These are phyloP conservation scores for Glycine tomentella DNA, from an alignment of 306 rosid genomes.

Conservation along the genomic window DNA sequence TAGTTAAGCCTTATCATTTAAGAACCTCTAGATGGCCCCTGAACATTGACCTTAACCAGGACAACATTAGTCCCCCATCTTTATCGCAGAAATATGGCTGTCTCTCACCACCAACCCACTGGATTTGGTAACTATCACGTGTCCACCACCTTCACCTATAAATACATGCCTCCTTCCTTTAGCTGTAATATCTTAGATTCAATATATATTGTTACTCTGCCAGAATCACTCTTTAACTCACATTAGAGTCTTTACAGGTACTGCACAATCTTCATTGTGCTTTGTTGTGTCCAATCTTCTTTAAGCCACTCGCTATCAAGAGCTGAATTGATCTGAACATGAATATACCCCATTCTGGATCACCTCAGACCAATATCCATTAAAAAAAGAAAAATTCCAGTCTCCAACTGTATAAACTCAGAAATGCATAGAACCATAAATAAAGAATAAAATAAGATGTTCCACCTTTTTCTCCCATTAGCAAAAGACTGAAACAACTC, in stretches of 20 bases:
- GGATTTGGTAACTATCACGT: neutral
- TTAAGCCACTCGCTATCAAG: neutral
- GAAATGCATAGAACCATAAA: neutral
- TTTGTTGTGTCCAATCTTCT: neutral
- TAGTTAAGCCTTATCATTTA: neutral
- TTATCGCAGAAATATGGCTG: neutral
- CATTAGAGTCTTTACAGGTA: neutral
- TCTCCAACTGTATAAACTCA: constrained; percentile 30
- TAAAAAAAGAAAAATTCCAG: constrained; percentile 29
- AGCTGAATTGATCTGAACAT: neutral
- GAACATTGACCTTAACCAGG: neutral
- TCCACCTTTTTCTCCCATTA: constrained; percentile 27
- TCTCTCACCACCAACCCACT: neutral
- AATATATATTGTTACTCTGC: neutral
- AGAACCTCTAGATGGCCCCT: neutral
- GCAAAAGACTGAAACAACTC: constrained; percentile 1
- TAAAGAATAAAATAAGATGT: neutral
- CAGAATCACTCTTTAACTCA: neutral
- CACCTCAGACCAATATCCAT: neutral
- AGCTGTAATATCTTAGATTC: neutral
- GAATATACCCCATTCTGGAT: neutral
- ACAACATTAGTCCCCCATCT: neutral
- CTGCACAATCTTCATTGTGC: neutral
- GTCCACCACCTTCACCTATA: neutral
- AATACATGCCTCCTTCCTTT: neutral